phyloP scores from a whole-genome alignment of 2,329 filamentous ascomycete genomes.

The Bimuria novae-zelandiae region DNA sequence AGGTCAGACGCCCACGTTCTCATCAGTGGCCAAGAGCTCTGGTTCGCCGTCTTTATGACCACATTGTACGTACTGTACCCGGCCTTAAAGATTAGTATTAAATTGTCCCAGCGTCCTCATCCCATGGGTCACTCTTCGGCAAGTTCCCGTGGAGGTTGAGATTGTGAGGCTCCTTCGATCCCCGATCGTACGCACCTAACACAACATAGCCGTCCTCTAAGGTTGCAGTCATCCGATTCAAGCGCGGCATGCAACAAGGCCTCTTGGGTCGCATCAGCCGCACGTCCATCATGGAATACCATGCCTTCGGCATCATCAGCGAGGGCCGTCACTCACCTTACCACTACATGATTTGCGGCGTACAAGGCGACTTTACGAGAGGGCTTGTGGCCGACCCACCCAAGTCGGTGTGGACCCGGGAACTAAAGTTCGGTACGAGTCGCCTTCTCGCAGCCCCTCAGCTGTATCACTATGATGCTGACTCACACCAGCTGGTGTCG shows the following conservation, averaged over 20 bases:
- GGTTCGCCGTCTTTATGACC: conserved; percentile 45
- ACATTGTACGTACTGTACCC: conserved; percentile 31
- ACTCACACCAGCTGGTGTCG: conserved; percentile 35
- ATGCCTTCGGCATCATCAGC: conserved; percentile 45
- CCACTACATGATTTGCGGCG: conserved; percentile 46
- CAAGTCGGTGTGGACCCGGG: conserved; percentile 40
- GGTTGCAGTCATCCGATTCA: conserved; percentile 39
- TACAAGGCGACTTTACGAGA: conserved; percentile 44
- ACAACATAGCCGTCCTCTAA: conserved; percentile 33
- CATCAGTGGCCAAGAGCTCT: conserved; percentile 41
- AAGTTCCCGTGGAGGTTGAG: conserved; percentile 40
- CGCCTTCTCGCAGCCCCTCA: background rate
- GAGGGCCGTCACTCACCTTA: conserved; percentile 33
- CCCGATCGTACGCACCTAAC: background rate
- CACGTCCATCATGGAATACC: conserved; percentile 45
- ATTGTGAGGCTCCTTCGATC: conserved; percentile 14
- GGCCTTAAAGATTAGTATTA: background rate
- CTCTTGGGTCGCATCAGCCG: conserved; percentile 41
- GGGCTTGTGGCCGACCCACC: conserved; percentile 39
- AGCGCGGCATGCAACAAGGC: conserved; percentile 44
- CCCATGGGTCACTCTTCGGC: conserved; percentile 43
- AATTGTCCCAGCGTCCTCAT: conserved; percentile 29
- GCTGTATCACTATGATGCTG: conserved; percentile 10
- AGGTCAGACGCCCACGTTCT: conserved; percentile 29
- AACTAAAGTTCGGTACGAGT: conserved; percentile 42